Percentiles rank a stretch among this genome's conserved stretches.
Conservation (phyloP, 2,329 filamentous ascomycete genomes). For the Stagonosporopsis vannaccii region DNA sequence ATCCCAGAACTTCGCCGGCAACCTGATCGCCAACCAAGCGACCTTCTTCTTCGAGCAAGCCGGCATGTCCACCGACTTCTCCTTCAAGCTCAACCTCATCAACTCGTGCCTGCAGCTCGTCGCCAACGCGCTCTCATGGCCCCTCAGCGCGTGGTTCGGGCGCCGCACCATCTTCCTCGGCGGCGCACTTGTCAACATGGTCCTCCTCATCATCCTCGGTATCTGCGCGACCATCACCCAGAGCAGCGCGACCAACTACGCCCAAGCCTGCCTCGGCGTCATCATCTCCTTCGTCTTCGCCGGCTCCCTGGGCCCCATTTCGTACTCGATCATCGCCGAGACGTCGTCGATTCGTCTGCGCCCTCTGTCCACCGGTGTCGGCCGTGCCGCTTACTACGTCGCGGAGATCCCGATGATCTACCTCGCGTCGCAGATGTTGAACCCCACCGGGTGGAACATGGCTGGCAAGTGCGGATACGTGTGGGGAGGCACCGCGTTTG, state of each 20-base stretch:
- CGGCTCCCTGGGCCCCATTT: slow-evolving; percentile 68
- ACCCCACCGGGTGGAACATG: slow-evolving; percentile 52
- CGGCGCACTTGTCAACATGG: slow-evolving; percentile 61
- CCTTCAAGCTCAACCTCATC: slow-evolving; percentile 69
- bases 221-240: slow-evolving; percentile 62
- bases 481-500: slow-evolving; percentile 55
- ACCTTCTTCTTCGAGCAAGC: slow-evolving; percentile 70
- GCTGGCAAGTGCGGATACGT: slow-evolving; percentile 41
- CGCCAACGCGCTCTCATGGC: slow-evolving; percentile 70
- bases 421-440: slow-evolving; percentile 62
- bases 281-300: slow-evolving; percentile 71
- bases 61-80: slow-evolving; percentile 61
- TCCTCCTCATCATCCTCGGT: slow-evolving; percentile 64
- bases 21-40: slow-evolving; percentile 68
- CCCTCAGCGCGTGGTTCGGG: slow-evolving; percentile 69
- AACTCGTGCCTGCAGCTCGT: slow-evolving; percentile 68
- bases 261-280: slow-evolving; percentile 67
- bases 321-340: slow-evolving; percentile 71
- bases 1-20: slow-evolving; percentile 66
- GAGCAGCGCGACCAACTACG: slow-evolving; percentile 54
- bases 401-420: slow-evolving; percentile 71
- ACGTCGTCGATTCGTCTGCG: slow-evolving; percentile 70
- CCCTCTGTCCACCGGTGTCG: slow-evolving; percentile 68
- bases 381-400: slow-evolving; percentile 68
- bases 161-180: slow-evolving; percentile 69